phyloP scores from a whole-genome alignment of 2,329 filamentous ascomycete species.

The Monosporascus sp. region DNA sequence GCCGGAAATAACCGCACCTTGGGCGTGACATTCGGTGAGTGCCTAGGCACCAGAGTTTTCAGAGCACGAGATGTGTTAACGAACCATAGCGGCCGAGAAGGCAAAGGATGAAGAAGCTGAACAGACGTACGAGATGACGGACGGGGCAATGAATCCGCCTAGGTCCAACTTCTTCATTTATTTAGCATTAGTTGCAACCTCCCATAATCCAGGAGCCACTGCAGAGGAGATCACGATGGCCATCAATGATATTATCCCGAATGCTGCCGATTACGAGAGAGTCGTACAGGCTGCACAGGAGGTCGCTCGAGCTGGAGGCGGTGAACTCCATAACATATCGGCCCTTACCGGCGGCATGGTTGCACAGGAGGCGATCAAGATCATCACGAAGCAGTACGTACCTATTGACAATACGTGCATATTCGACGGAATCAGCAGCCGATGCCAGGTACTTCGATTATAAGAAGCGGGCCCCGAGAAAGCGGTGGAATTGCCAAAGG shows the following conservation, averaged over 20 bases:
- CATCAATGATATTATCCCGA: conserved; percentile 39
- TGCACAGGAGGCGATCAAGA: conserved; percentile 95
- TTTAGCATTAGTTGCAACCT: conserved; percentile 55
- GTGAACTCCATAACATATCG: conserved; percentile 89
- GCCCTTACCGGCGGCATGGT: conserved; percentile 85
- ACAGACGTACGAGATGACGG: conserved; percentile 32
- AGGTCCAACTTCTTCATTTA: conserved; percentile 65
- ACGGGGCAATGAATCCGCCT: conserved; percentile 33
- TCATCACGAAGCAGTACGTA: conserved; percentile 69
- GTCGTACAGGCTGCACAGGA: conserved; percentile 56
- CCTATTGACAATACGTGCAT: conserved; percentile 67
- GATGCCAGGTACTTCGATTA: conserved; percentile 53
- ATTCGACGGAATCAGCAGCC: conserved; percentile 62
- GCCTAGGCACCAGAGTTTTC: conserved; percentile 4
- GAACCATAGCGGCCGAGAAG: conserved; percentile 45
- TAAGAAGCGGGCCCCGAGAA: conserved; percentile 26
- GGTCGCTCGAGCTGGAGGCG: conserved; percentile 70
- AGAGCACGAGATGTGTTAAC: conserved; percentile 18
- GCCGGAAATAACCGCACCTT: conserved; percentile 39
- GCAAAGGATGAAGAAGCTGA: conserved; percentile 49
- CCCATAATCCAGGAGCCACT: conserved; percentile 38
- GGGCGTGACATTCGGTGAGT: conserved; percentile 51
- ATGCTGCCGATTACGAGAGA: conserved; percentile 44
- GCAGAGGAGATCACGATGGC: conserved; percentile 49
- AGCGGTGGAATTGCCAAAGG: conserved; percentile 9